Percentiles rank a stretch among this genome's conserved stretches.
These are phyloP conservation scores for Murraya koenigii DNA, from an alignment of 345 rosid species.

Conservation along the genomic window DNA sequence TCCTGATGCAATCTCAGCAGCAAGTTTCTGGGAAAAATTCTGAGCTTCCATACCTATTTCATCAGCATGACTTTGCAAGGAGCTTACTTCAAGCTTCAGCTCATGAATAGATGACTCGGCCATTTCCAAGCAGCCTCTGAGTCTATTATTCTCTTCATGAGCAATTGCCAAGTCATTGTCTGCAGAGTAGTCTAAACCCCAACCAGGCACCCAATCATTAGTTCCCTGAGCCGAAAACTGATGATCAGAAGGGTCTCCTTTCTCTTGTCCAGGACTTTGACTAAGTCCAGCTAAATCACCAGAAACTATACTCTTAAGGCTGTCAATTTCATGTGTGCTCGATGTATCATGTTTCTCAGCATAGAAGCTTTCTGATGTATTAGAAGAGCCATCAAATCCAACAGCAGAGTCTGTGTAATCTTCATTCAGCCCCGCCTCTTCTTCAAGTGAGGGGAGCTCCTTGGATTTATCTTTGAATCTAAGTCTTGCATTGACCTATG, in stretches of 20 bases:
- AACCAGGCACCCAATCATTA: slow-evolving; percentile 60
- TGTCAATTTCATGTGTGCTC: slow-evolving; percentile 71
- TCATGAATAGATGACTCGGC: slow-evolving; percentile 77
- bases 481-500: slow-evolving; percentile 59
- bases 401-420: slow-evolving; percentile 56
- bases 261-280: slow-evolving; percentile 57
- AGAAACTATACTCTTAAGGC: slow-evolving; percentile 65
- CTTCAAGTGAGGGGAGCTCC: slow-evolving; percentile 48
- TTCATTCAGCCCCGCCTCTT: slow-evolving; percentile 44
- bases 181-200: slow-evolving; percentile 66
- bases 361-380: slow-evolving; percentile 73
- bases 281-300: slow-evolving; percentile 70
- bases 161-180: slow-evolving; percentile 63
- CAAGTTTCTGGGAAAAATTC: slow-evolving; percentile 64
- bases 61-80: slow-evolving; percentile 65
- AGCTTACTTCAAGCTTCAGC: slow-evolving; percentile 69
- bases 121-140: slow-evolving; percentile 73
- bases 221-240: slow-evolving; percentile 42
- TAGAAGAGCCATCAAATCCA: slow-evolving; percentile 89
- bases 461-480: slow-evolving; percentile 57
- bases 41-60: slow-evolving; percentile 69
- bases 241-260: slow-evolving; percentile 50
- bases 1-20: slow-evolving; percentile 78
- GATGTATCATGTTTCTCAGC: slow-evolving; percentile 85
- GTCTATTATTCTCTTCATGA: slow-evolving; percentile 72